Conservation (phyloP, 2,329 filamentous ascomycete species). For the Penicillium vulpinum region DNA sequence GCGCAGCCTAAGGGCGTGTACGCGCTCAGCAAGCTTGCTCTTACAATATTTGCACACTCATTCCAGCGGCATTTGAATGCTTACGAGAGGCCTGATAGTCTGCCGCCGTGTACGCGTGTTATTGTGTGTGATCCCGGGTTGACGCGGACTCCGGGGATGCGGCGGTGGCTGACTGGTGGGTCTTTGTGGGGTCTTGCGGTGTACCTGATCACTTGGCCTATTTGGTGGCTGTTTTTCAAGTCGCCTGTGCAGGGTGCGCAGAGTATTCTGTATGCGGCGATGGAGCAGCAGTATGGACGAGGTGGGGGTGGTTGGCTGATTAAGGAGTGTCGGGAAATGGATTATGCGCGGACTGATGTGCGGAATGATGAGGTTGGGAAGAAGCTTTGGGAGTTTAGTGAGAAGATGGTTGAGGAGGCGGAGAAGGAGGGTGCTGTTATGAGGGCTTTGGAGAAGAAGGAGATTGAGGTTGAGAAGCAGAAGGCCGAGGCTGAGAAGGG, state of each 20-base stretch:
- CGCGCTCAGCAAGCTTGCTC: conserved; percentile 69
- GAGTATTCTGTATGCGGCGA: conserved; percentile 78
- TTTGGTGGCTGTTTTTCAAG: conserved; percentile 88
- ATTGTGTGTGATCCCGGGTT: conserved; percentile 85
- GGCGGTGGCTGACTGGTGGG: conserved; percentile 82
- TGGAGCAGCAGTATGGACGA: conserved; percentile 72
- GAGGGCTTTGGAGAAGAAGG: conserved; percentile 59
- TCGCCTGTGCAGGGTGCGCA: conserved; percentile 81
- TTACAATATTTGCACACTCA: conserved; percentile 84
- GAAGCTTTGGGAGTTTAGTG: conserved; percentile 85
- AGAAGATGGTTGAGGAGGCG: conserved; percentile 74
- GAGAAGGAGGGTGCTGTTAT: conserved; percentile 76
- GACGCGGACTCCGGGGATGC: conserved; percentile 80
- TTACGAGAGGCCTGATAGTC: conserved; percentile 78
- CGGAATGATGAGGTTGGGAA: conserved; percentile 77
- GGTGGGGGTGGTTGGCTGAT: conserved; percentile 69
- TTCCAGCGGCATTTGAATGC: conserved; percentile 89
- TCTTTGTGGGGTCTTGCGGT: conserved; percentile 74
- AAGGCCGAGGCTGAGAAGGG: conserved; percentile 74
- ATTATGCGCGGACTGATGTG: conserved; percentile 71
- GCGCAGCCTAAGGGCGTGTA: conserved; percentile 46
- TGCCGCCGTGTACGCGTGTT: conserved; percentile 79
- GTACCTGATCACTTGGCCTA: conserved; percentile 74
- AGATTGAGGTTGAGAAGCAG: conserved; percentile 32
- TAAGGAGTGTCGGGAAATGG: conserved; percentile 83